Conservation (phyloP, 306 rosid genomes). For the Sindora glabra region DNA sequence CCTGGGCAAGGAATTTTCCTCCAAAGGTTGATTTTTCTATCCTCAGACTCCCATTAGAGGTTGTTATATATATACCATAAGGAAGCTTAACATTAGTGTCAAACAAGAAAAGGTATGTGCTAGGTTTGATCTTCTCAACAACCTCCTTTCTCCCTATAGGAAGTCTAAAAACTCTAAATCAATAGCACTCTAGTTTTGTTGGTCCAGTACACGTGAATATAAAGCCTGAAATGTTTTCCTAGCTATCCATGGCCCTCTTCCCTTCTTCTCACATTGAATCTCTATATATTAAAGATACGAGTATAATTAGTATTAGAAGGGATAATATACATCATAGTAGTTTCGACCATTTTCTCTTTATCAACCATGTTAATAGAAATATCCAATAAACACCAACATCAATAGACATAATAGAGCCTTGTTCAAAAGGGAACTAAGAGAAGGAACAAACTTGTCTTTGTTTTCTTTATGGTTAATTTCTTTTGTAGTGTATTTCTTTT, state of each 20-base stretch:
- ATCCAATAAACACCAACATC: too few species aligned
- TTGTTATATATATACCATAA: constrained; percentile 52
- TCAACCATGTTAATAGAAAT: too few species aligned
- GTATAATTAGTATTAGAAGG: neutral
- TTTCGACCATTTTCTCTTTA: neutral
- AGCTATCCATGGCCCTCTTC: neutral
- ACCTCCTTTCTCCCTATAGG: constrained; percentile 38
- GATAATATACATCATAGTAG: neutral
- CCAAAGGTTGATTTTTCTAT: constrained; percentile 55
- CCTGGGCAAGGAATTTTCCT: constrained; percentile 76
- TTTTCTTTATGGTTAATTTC: too few species aligned
- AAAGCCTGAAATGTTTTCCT: constrained; percentile 33
- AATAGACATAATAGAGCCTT: too few species aligned
- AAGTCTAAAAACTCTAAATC: constrained; percentile 58
- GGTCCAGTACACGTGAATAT: constrained; percentile 65
- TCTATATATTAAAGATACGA: constrained; percentile 12
- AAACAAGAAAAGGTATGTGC: constrained; percentile 48
- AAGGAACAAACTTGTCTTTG: too few species aligned
- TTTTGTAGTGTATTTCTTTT: too few species aligned
- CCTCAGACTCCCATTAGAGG: constrained; percentile 39
- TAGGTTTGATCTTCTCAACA: constrained; percentile 39
- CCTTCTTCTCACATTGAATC: constrained; percentile 12
- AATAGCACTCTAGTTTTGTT: constrained; percentile 65
- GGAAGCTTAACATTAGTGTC: constrained; percentile 61
- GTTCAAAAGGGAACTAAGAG: too few species aligned